Base-by-base conservation (phyloP, 371 early-diverging fungal genomes). In the Cokeromyces recurvatus region DNA sequence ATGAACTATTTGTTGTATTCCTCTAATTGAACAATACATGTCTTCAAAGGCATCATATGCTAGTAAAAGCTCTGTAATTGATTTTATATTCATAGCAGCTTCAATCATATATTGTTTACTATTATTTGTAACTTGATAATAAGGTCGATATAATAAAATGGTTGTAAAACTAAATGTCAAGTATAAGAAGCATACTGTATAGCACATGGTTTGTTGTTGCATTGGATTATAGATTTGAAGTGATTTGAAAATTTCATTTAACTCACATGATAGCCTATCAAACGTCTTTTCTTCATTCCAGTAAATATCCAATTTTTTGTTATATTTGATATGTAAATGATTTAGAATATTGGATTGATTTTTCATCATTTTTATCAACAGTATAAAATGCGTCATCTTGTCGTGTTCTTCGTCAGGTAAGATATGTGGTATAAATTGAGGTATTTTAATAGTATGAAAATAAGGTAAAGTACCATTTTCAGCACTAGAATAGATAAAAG, bases 1-100 rank as follows among this genome's bases (percentile, higher is more conserved):
- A 38, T 72, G 63, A n/a, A 72, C 38, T 8, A 63, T 59, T 36
- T 72, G 65, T 15, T 68, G 72, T 0, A 68, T 53, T 0, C 72
- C 72, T 23, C 72, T 60, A 12, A 72, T 53, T 3, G 62, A 53
- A 43, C 68, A 68, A 55, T 68, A 66, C 34, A 72, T 51, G 37
- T 63, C 60, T 38, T 58, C 68, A 21, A 56, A 27, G 0, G 66
- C 66, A 29, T 55, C 45, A 9, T 55, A 55, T 29, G 53, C 46
- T 2, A 71, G 21, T 3, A 71, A 34, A 9, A 50, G 41, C 15
- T 59, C 59, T 1, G 53, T 55, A 3, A 64, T 52, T 1, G 43
- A 38, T 2, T 59, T 60, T 9, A 71, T 71, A 2, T 55, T 39
- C 6, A 42, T 37, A 0, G 71, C 71, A 9, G 71, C 51, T 21